These are phyloP conservation scores for Euryodendron excelsum DNA, from an alignment of 148 eudicot species.

Conservation along the genomic window DNA sequence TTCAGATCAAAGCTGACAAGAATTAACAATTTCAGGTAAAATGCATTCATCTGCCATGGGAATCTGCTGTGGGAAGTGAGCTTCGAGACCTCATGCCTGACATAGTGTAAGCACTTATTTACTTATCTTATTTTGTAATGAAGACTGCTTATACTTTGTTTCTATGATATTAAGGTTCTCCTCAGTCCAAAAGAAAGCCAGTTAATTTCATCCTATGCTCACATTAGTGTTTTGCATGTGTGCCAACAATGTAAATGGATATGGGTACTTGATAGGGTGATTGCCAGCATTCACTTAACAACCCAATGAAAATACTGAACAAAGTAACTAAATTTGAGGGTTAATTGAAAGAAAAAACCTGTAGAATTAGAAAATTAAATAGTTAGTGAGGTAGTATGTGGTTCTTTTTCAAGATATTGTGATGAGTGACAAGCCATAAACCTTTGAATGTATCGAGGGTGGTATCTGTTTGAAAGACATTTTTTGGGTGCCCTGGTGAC, in stretches of 20 bases:
- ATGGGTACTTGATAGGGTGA: too few relatives aligned
- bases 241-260: background rate
- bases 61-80: conserved; percentile 59
- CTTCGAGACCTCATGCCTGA: conserved; percentile 62
- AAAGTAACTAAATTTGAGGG: background rate
- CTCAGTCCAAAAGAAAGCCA: background rate
- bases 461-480: background rate
- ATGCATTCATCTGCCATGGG: conserved; percentile 80
- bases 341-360: background rate
- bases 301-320: background rate
- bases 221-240: background rate
- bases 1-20: background rate
- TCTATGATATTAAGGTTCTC: background rate
- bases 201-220: background rate
- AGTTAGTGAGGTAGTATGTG: background rate
- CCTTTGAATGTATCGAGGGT: background rate
- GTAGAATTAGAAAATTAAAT: background rate
- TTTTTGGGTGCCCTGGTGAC: background rate
- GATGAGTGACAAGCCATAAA: background rate
- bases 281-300: background rate
- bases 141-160: background rate
- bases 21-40: conserved; percentile 44
- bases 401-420: background rate
- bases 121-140: background rate
- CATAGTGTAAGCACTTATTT: conserved; percentile 54